Evolutionary conservation across 2,329 filamentous ascomycete species (phyloP), one percentile per base, ranked within the genome.

Genomic region (Xylariaceae sp.): DNA sequence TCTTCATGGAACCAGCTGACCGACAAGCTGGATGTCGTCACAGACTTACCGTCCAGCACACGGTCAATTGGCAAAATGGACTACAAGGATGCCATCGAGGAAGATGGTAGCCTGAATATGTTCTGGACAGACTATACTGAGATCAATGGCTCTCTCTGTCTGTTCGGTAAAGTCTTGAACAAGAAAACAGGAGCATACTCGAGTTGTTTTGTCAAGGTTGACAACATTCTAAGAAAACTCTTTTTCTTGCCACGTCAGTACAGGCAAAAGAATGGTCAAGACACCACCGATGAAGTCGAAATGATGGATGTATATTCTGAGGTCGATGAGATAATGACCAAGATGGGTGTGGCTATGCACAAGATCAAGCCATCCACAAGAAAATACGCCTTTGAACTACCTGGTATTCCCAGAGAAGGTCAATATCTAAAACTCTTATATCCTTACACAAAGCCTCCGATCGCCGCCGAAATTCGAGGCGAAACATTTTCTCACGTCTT

Each of bases 111-210:
- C 53, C 73, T 98, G 22, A 84, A 85, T 52, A 89, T 98, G 71
- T 98, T 96, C 69, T 98, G 93, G 93, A 85, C 87, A 7, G 93
- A 98, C 64, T 98, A 95, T 59, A 89, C 85, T 1, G 93, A 98
- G 61, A 73, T 95, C 60, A 89, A 90, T 56, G 91, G 91, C 44
- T 93, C 83, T 53, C 71, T 98, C 9, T 97, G 89, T 62, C 76
- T 98, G 9, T 97, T 98, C 59, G 93, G 93, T 49, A 98, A 98
- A 61, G 91, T 96, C 18, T 81, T 89, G 55, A 89, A 96, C 68
- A 95, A 90, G 64, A 85, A 82, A 55, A 87, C 80, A 2, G 82
- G 79, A 38, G 72, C 73, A 33, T 90, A 87, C 60, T 85, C 89
- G 45, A 98, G 93, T 66, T 94, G 89, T 56, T 97, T 98, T 57